These are phyloP conservation scores for Morella rubra DNA, from an alignment of 306 rosid genomes.

Conservation along the genomic window DNA sequence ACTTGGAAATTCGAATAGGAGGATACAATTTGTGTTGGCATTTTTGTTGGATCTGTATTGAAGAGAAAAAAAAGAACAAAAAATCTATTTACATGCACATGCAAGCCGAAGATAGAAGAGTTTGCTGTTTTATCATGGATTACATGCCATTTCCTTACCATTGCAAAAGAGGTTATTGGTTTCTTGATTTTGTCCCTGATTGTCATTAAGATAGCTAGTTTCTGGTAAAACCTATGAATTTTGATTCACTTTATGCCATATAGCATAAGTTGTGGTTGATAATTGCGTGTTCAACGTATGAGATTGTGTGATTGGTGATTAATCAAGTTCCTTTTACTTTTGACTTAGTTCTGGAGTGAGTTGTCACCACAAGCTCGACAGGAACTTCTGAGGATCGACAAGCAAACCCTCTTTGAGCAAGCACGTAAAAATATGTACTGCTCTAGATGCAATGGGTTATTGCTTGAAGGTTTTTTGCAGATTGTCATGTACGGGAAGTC, in stretches of 20 bases:
- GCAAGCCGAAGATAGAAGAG: background rate
- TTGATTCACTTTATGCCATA: background rate
- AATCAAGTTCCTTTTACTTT: conserved; percentile 28
- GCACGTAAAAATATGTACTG: conserved; percentile 99
- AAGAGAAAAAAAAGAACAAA: background rate
- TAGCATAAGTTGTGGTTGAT: background rate
- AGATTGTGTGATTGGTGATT: conserved; percentile 16
- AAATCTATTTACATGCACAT: background rate
- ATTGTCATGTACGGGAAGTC: conserved; percentile 94
- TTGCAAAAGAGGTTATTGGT: background rate
- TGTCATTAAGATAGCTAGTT: background rate
- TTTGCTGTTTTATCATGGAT: background rate
- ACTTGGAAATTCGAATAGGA: background rate
- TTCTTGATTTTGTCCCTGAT: background rate
- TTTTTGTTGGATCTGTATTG: background rate
- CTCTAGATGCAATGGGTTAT: conserved; percentile 97
- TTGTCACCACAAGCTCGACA: conserved; percentile 66
- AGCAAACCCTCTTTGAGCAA: conserved; percentile 95
- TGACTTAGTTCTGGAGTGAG: conserved; percentile 87
- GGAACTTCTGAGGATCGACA: conserved; percentile 88
- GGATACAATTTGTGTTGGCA: background rate
- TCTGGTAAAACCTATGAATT: background rate
- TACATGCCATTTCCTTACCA: background rate
- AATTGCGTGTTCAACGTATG: background rate
- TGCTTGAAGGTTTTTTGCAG: conserved; percentile 96